Evolutionary conservation across 148 eudicot species (phyloP).

Genomic region (Silene conica): DNA sequence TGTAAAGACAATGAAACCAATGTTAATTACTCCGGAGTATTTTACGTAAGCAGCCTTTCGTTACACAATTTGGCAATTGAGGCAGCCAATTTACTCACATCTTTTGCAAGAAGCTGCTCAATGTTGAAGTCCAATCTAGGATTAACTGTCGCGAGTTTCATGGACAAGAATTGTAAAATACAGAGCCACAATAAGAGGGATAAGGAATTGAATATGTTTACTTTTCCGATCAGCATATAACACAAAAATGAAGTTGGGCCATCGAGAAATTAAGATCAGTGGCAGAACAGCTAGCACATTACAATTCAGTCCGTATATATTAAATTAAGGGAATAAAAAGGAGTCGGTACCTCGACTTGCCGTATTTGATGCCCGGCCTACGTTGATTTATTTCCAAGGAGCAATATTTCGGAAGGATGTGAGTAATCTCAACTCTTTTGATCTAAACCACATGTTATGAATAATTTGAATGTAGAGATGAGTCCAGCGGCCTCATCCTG

Average conservation of each 20-base stretch:
- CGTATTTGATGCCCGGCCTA: slow-evolving; percentile 65
- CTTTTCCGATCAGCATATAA: too few relatives aligned
- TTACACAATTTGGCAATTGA: too few relatives aligned
- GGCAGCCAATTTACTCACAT: slow-evolving; percentile 39
- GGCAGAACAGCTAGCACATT: background rate
- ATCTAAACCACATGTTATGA: too few relatives aligned
- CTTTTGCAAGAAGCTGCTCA: slow-evolving; percentile 79
- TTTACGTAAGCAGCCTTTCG: too few relatives aligned
- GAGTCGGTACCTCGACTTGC: slow-evolving; percentile 80
- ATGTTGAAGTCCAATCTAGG: slow-evolving; percentile 76
- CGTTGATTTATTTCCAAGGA: slow-evolving; percentile 78
- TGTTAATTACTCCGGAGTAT: too few relatives aligned
- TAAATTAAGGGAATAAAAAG: background rate
- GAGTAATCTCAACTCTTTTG: slow-evolving; percentile 35
- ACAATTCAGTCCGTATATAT: background rate
- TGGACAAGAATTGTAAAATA: slow-evolving; percentile 72
- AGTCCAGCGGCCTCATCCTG: too few relatives aligned
- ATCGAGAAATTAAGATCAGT: background rate
- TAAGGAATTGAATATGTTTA: too few relatives aligned
- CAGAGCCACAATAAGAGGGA: background rate
- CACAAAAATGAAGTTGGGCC: too few relatives aligned
- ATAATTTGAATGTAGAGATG: too few relatives aligned
- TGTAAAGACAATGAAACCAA: slow-evolving; percentile 3
- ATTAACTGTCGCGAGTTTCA: slow-evolving; percentile 97
- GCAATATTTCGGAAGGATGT: slow-evolving; percentile 95